Percentiles rank a stretch among this genome's conserved stretches.
Evolutionary conservation across 305 asterid species (phyloP).

Genomic region (Fraxinus velutina): DNA sequence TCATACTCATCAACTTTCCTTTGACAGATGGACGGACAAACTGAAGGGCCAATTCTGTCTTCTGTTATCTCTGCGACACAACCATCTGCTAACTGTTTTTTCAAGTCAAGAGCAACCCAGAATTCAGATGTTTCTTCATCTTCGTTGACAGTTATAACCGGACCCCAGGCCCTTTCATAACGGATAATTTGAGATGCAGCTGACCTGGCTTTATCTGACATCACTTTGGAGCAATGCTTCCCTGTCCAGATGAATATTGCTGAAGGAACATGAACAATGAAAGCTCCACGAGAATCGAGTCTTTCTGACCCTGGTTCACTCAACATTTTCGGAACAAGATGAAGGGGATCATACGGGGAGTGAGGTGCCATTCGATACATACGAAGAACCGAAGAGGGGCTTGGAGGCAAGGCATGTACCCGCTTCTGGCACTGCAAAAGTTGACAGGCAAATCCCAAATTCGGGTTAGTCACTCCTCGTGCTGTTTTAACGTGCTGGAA

Average conservation of each 20-base stretch:
- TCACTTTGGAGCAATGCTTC: conserved; percentile 45
- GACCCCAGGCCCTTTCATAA: conserved; percentile 69
- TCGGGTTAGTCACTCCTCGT: conserved; percentile 83
- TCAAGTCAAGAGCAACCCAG: conserved; percentile 54
- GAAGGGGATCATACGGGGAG: conserved; percentile 86
- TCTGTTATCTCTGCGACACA: neutral
- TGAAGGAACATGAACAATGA: conserved; percentile 71
- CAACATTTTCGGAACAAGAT: conserved; percentile 81
- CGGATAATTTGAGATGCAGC: conserved; percentile 77
- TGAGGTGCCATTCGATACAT: conserved; percentile 87
- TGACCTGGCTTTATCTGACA: conserved; percentile 65
- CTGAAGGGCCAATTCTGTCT: neutral
- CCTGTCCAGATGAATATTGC: conserved; percentile 80
- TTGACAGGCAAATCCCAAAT: conserved; percentile 89
- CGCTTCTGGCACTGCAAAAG: conserved; percentile 87
- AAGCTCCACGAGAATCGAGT: conserved; percentile 89
- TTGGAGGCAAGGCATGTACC: conserved; percentile 82
- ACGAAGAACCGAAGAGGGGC: conserved; percentile 71
- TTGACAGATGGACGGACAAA: conserved; percentile 18
- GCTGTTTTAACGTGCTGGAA: conserved; percentile 75
- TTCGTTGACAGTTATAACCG: conserved; percentile 51
- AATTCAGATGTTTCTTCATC: conserved; percentile 69
- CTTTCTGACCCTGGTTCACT: conserved; percentile 52
- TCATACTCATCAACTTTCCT: conserved; percentile 60
- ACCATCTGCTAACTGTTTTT: conserved; percentile 29